Percentiles rank a stretch among this genome's conserved stretches.
These are phyloP conservation scores for Amylocarpus encephaloides DNA, from an alignment of 2,329 filamentous ascomycete genomes.

Conservation along the genomic window DNA sequence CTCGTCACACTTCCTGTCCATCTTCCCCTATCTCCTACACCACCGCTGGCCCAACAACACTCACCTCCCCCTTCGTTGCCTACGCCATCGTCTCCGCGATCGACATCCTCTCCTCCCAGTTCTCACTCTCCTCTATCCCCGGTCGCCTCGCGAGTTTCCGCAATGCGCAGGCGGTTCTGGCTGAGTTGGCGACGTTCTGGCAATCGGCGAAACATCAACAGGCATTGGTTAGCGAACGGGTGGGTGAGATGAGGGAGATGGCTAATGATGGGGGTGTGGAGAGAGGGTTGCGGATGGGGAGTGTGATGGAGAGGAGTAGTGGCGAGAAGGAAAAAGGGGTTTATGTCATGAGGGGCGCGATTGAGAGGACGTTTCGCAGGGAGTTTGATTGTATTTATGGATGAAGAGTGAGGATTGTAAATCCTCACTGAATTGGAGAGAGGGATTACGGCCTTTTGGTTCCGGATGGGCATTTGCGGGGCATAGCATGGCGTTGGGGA, in stretches of 20 bases:
- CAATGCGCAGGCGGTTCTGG: slow-evolving; percentile 47
- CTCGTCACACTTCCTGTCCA: slow-evolving; percentile 19
- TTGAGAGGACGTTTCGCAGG: slow-evolving; percentile 37
- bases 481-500: background rate
- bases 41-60: slow-evolving; percentile 18
- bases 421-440: no score
- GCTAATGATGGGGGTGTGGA: slow-evolving; percentile 6
- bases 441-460: background rate
- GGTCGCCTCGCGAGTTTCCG: slow-evolving; percentile 48
- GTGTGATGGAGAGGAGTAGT: background rate
- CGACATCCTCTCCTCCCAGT: slow-evolving; percentile 59
- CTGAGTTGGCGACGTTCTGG: slow-evolving; percentile 54
- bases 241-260: slow-evolving; percentile 18
- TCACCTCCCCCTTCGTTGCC: slow-evolving; percentile 56
- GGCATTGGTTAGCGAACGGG: slow-evolving; percentile 19
- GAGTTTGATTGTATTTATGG: slow-evolving; percentile 27
- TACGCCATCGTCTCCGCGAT: slow-evolving; percentile 56
- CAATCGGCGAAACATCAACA: slow-evolving; percentile 47
- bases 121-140: slow-evolving; percentile 44
- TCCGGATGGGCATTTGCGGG: no score
- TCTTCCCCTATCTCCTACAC: slow-evolving; percentile 1
- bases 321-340: slow-evolving; percentile 8
- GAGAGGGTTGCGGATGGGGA: slow-evolving; percentile 12
- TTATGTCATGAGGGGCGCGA: slow-evolving; percentile 22
- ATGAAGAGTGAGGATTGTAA: slow-evolving; percentile 6